phyloP scores from a whole-genome alignment of 768 basidiomycete species.

The Pholiota conissans region DNA sequence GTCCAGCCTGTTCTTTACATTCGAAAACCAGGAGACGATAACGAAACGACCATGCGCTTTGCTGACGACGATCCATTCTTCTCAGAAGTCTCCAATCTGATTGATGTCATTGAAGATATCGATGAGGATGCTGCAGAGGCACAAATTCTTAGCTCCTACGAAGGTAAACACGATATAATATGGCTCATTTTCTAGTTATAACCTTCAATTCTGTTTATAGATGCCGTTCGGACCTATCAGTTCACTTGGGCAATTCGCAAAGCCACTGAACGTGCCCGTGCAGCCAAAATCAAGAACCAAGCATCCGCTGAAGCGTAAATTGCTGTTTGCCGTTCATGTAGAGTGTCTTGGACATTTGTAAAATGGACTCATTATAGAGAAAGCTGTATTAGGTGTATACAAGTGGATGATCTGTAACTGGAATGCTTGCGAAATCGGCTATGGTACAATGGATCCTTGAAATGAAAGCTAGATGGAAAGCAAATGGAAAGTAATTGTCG shows the following conservation, averaged over 20 bases:
- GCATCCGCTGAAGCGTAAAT: slow-evolving; percentile 29
- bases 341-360: background rate
- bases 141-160: slow-evolving; percentile 81
- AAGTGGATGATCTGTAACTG: background rate
- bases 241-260: slow-evolving; percentile 92
- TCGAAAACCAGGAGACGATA: slow-evolving; percentile 80
- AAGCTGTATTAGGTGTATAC: background rate
- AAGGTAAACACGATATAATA: slow-evolving; percentile 49
- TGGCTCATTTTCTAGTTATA: background rate
- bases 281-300: slow-evolving; percentile 38
- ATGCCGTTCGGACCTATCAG: slow-evolving; percentile 87
- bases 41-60: slow-evolving; percentile 69
- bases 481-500: background rate
- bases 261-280: slow-evolving; percentile 69
- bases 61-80: slow-evolving; percentile 91
- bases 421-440: too few relatives aligned
- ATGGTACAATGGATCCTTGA: too few relatives aligned
- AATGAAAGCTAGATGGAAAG: too few relatives aligned
- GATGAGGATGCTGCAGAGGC: slow-evolving; percentile 82
- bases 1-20: slow-evolving; percentile 87
- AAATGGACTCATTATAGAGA: background rate
- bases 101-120: slow-evolving; percentile 87
- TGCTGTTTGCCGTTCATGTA: background rate
- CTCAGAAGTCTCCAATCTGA: slow-evolving; percentile 87
- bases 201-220: slow-evolving; percentile 36